Conservation (phyloP, 2,329 filamentous ascomycete genomes). For the Xenosphaeropsis pyriputrescens region DNA sequence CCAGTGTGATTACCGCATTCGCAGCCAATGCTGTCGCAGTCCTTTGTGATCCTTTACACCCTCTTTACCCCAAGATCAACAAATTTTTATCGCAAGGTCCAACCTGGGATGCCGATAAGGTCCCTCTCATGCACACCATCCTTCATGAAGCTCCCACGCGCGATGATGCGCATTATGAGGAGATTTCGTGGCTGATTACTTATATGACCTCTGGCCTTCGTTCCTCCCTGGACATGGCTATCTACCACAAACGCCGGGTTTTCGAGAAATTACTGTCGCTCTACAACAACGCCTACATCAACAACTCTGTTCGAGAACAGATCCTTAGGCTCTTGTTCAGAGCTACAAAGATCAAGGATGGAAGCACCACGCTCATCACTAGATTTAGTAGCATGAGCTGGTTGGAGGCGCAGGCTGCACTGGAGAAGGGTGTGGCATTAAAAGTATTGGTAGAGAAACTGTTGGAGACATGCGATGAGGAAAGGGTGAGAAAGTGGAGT, state of each 20-base stretch:
- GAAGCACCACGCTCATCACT: slow-evolving; percentile 69
- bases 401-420: slow-evolving; percentile 47
- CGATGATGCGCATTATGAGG: slow-evolving; percentile 58
- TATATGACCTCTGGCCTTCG: slow-evolving; percentile 57
- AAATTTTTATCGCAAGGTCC: slow-evolving; percentile 67
- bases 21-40: slow-evolving; percentile 56
- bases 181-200: slow-evolving; percentile 60
- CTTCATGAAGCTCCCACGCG: slow-evolving; percentile 52
- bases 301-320: slow-evolving; percentile 35
- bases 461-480: slow-evolving; percentile 50
- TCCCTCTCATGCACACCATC: slow-evolving; percentile 54
- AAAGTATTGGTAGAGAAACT: slow-evolving; percentile 40
- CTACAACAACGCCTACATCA: slow-evolving; percentile 51
- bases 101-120: slow-evolving; percentile 57
- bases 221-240: slow-evolving; percentile 39
- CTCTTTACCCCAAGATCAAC: slow-evolving; percentile 78
- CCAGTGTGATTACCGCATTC: slow-evolving; percentile 64
- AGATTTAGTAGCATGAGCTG: slow-evolving; percentile 62
- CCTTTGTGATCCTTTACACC: slow-evolving; percentile 62
- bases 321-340: slow-evolving; percentile 48
- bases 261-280: slow-evolving; percentile 64
- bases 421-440: slow-evolving; percentile 33
- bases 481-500: slow-evolving; percentile 55
- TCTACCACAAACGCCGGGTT: slow-evolving; percentile 46
- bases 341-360: slow-evolving; percentile 51